Evolutionary conservation across 495 filamentous ascomycete species (phyloP).

Genomic region (Aspergillus ostianus): DNA sequence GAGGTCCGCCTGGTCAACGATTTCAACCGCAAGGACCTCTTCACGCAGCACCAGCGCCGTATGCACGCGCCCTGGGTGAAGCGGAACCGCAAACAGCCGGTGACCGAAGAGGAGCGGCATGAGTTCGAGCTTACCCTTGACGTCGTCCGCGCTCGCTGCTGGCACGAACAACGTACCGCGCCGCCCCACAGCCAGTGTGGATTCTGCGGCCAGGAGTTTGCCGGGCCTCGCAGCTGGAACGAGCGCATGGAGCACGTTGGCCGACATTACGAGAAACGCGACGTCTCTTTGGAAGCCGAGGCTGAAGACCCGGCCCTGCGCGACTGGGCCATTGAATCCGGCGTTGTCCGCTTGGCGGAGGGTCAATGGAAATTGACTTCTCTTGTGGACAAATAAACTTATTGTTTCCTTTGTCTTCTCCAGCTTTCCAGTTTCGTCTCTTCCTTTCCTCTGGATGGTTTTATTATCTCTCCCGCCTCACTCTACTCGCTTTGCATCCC

Average conservation of each 20-base stretch:
- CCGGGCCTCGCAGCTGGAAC: slow-evolving; percentile 69
- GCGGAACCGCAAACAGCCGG: slow-evolving; percentile 38
- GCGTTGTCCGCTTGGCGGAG: slow-evolving; percentile 27
- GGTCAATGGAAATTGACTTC: slow-evolving; percentile 17
- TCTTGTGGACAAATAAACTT: slow-evolving; percentile 12
- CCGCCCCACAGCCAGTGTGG: slow-evolving; percentile 66
- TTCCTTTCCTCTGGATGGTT: slow-evolving; percentile 1
- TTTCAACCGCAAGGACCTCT: slow-evolving; percentile 92
- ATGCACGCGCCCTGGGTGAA: slow-evolving; percentile 70
- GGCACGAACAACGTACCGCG: slow-evolving; percentile 55
- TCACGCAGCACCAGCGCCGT: slow-evolving; percentile 88
- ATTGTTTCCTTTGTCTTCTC: slow-evolving; percentile 6
- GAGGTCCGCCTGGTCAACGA: slow-evolving; percentile 48
- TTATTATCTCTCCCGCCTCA: neutral
- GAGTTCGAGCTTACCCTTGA: slow-evolving; percentile 46
- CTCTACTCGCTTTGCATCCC: neutral
- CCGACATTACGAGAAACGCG: slow-evolving; percentile 66
- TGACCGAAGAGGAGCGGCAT: slow-evolving; percentile 38
- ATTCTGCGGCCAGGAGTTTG: slow-evolving; percentile 62
- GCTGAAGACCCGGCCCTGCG: slow-evolving; percentile 46
- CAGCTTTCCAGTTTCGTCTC: neutral
- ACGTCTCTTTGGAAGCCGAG: slow-evolving; percentile 26
- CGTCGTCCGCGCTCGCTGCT: slow-evolving; percentile 55
- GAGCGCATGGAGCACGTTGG: slow-evolving; percentile 89
- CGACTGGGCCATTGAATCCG: slow-evolving; percentile 52